These are phyloP conservation scores for Pichia sp. DNA, from an alignment of 1,139 yeast species.

Conservation along the genomic window DNA sequence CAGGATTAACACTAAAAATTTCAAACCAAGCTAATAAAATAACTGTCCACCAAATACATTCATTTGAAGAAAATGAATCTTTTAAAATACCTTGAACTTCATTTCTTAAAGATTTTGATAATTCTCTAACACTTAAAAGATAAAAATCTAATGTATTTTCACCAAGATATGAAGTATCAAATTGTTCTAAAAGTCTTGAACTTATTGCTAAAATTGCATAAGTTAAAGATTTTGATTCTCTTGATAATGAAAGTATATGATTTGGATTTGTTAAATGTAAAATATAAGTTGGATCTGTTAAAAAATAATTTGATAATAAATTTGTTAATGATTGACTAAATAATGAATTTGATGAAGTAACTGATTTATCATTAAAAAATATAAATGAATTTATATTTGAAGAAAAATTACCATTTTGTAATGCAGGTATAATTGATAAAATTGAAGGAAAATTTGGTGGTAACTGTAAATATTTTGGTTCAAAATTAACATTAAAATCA, in stretches of 20 bases:
- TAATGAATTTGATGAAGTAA: conserved; percentile 5
- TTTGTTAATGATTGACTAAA: conserved; percentile 12
- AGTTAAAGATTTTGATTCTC: conserved; percentile 24
- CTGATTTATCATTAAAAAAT: conserved; percentile 14
- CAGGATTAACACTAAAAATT: conserved; percentile 21
- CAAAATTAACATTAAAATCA: neutral
- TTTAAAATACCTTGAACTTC: conserved; percentile 9
- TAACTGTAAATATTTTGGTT: conserved; percentile 8
- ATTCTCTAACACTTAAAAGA: conserved; percentile 24
- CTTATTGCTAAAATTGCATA: conserved; percentile 27
- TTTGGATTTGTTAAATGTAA: conserved; percentile 12
- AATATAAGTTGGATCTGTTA: conserved; percentile 18
- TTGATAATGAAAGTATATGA: conserved; percentile 17
- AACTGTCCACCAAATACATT: conserved; percentile 19
- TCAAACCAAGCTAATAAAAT: conserved; percentile 25
- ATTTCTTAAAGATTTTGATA: conserved; percentile 14
- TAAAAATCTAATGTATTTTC: conserved; percentile 27
- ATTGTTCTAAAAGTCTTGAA: conserved; percentile 26
- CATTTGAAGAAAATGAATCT: conserved; percentile 4
- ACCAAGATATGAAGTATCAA: conserved; percentile 16
- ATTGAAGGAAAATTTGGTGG: conserved; percentile 13
- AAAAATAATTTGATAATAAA: conserved; percentile 18
- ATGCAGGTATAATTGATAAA: conserved; percentile 11
- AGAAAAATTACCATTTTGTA: conserved; percentile 9
- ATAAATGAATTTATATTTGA: conserved; percentile 10